Evolutionary conservation across 1,284 basidiomycete genomes (phyloP), one percentile per base, ranked within the genome.

Genomic region (Ustilago sp.): DNA sequence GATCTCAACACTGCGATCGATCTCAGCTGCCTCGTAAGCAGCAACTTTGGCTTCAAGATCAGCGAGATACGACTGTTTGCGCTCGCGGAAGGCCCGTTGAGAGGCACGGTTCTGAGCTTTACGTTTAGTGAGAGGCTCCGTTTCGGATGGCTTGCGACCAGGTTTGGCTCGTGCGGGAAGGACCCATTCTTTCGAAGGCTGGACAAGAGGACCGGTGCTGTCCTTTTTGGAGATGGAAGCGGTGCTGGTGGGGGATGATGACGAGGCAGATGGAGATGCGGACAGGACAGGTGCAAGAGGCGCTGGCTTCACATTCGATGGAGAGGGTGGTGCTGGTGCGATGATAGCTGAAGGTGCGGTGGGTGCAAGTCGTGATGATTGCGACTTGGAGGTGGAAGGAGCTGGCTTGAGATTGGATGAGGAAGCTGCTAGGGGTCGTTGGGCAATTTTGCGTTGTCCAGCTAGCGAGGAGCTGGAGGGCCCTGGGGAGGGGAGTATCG

Each of bases 141-240:
- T 74, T 45, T 79, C 80, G 31, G 79, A 81, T 2, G 83, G 84
- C 67, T 86, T 86, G 8, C 84, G 77, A n/a, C 84, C 84, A 0
- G 84, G 83, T 43, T 86, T 86, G 53, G 83, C 82, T 1, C 84
- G 77, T 15, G 80, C 78, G 9, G 84, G 84, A 1, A 86, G 74
- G 9, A 86, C 83, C 84, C 83, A 85, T 59, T 83, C 77, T 52
- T 82, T 82, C 53, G 68, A 74, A 0, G 83, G 83, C 64, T 83
- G 80, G 4, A 84, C 67, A 4, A 81, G 58, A 8, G 77, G 54
- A 9, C 62, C 64, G 19, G 28, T 19, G 47, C 32, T 31, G 7
- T 74, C 77, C 19, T 74, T 77, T 31, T 74, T 77, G 23, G 34
- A 6, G 19, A 51, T 5, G 7, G 55, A 34, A 28, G 55, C 7